These are phyloP conservation scores for Lichtheimia ramosa DNA, from an alignment of 371 early-diverging fungal genomes.

Conservation along the genomic window DNA sequence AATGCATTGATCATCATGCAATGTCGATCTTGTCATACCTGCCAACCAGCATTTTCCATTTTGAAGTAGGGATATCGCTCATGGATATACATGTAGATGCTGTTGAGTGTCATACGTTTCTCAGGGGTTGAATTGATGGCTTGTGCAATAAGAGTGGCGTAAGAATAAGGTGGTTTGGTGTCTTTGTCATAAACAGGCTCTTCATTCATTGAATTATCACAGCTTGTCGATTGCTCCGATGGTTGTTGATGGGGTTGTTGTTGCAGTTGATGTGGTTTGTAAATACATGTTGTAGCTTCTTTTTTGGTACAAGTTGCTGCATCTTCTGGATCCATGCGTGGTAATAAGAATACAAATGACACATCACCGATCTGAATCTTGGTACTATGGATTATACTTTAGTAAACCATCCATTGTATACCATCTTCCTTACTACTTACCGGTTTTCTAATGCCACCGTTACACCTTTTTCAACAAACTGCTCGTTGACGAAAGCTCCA, in stretches of 20 bases:
- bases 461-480: slow-evolving; percentile 68
- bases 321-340: slow-evolving; percentile 51
- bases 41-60: slow-evolving; percentile 78
- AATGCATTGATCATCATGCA: not conserved
- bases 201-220: not conserved
- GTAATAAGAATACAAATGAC: slow-evolving; percentile 74
- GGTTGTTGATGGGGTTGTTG: slow-evolving; percentile 12
- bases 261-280: slow-evolving; percentile 36
- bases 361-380: slow-evolving; percentile 81
- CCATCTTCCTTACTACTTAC: slow-evolving; percentile 22
- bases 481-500: slow-evolving; percentile 82
- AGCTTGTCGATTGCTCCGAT: not conserved
- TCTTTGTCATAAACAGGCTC: slow-evolving; percentile 6
- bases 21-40: slow-evolving; percentile 60
- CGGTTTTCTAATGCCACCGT: slow-evolving; percentile 72
- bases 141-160: slow-evolving; percentile 83
- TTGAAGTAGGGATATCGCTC: slow-evolving; percentile 72
- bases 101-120: slow-evolving; percentile 78
- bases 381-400: slow-evolving; percentile 38
- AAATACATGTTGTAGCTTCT: slow-evolving; percentile 26
- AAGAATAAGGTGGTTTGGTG: slow-evolving; percentile 80
- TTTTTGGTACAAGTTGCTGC: slow-evolving; percentile 10
- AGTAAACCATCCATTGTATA: not conserved
- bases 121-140: slow-evolving; percentile 76
- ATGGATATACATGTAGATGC: slow-evolving; percentile 86